These are phyloP conservation scores for Tuber brumale DNA, from an alignment of 495 filamentous ascomycete species.

Conservation along the genomic window DNA sequence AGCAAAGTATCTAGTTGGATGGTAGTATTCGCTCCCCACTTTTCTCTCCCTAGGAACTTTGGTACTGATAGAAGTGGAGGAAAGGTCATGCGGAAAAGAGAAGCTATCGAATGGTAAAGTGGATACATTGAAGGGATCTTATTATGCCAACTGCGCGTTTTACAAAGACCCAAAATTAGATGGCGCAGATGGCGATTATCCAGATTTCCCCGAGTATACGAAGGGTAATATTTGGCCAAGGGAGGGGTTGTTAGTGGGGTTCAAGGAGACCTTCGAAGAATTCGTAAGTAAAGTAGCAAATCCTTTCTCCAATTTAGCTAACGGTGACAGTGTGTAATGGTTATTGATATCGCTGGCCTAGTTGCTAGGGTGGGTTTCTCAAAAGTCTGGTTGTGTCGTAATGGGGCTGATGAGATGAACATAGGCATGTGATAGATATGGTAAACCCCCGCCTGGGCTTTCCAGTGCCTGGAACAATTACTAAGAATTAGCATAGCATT, in stretches of 20 bases:
- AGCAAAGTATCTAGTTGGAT: conserved; percentile 59
- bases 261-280: conserved; percentile 62
- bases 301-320: not conserved
- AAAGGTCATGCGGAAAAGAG: conserved; percentile 85
- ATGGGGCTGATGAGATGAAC: conserved; percentile 6
- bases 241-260: conserved; percentile 60
- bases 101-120: conserved; percentile 83
- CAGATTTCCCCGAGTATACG: conserved; percentile 57
- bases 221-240: conserved; percentile 79
- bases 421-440: conserved; percentile 77
- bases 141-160: conserved; percentile 94
- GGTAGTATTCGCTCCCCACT: conserved; percentile 37
- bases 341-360: conserved; percentile 81
- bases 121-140: conserved; percentile 91
- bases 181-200: conserved; percentile 50
- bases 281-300: conserved; percentile 45
- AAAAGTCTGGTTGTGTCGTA: not conserved
- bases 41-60: conserved; percentile 29
- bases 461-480: not conserved
- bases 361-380: conserved; percentile 54
- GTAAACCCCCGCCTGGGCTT: conserved; percentile 1
- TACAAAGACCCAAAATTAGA: conserved; percentile 63
- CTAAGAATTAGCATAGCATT: conserved; percentile 44
- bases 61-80: conserved; percentile 47
- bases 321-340: conserved; percentile 54